These are phyloP conservation scores for Kazachstania viticola DNA, from an alignment of 805 yeast species.

Conservation along the genomic window DNA sequence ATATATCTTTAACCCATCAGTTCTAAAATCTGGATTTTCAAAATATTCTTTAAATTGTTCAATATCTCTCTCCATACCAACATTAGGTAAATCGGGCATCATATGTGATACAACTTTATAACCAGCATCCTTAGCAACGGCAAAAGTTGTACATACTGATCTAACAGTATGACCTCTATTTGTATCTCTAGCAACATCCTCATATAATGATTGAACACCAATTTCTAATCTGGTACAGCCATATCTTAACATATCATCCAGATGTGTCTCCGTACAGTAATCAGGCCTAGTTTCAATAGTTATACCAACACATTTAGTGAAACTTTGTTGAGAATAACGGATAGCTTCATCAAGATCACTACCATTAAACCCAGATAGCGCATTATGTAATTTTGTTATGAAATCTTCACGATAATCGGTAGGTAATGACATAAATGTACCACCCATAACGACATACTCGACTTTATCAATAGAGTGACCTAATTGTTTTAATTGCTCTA, in stretches of 20 bases:
- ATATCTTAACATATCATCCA: slow-evolving; percentile 89
- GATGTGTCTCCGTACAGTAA: slow-evolving; percentile 91
- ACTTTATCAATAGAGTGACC: slow-evolving; percentile 97
- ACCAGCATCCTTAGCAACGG: slow-evolving; percentile 95
- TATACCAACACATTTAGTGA: slow-evolving; percentile 95
- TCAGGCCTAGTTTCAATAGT: slow-evolving; percentile 98
- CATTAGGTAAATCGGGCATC: slow-evolving; percentile 99
- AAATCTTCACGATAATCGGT: slow-evolving; percentile 81
- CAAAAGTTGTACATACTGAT: slow-evolving; percentile 92
- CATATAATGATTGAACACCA: slow-evolving; percentile 95
- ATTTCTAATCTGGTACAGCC: slow-evolving; percentile 96
- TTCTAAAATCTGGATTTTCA: slow-evolving; percentile 92
- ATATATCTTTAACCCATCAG: slow-evolving; percentile 90
- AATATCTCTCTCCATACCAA: slow-evolving; percentile 95
- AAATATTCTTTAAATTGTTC: slow-evolving; percentile 95
- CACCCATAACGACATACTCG: slow-evolving; percentile 97
- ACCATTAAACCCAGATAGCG: slow-evolving; percentile 86
- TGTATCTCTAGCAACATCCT: slow-evolving; percentile 96
- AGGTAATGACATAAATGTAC: slow-evolving; percentile 94
- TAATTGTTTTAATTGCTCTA: slow-evolving; percentile 86
- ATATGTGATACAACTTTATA: slow-evolving; percentile 95
- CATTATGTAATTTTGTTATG: slow-evolving; percentile 85
- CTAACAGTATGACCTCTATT: slow-evolving; percentile 96
- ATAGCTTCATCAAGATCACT: slow-evolving; percentile 84
- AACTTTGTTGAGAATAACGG: slow-evolving; percentile 79